A percentile compares a stretch with the other conserved stretches of the same genome.
These are phyloP conservation scores for Trichoderma cornu-damae DNA, from an alignment of 2,329 filamentous ascomycete genomes.

Conservation along the genomic window DNA sequence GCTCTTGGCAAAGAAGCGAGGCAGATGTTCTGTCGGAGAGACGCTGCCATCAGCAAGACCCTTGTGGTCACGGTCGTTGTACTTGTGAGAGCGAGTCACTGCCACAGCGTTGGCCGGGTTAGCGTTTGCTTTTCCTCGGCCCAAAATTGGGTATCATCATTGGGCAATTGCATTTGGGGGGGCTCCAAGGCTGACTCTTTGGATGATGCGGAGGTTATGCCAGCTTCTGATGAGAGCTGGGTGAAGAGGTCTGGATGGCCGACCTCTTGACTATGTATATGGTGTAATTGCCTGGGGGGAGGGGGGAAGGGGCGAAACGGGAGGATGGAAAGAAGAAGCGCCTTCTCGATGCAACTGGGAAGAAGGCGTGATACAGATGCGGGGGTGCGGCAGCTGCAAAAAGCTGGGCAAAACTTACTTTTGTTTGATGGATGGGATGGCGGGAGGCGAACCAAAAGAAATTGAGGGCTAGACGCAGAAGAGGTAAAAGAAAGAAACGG, in stretches of 20 bases:
- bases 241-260: neutral
- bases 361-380: conserved; percentile 7
- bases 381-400: conserved; percentile 8
- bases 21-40: conserved; percentile 65
- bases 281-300: neutral
- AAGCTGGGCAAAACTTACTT: conserved; percentile 19
- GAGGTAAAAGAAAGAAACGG: conserved; percentile 11
- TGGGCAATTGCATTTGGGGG: neutral
- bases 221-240: neutral
- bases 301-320: neutral
- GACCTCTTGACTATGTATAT: neutral
- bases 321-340: neutral
- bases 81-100: conserved; percentile 99
- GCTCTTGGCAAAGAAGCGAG: conserved; percentile 88
- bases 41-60: conserved; percentile 70
- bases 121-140: neutral
- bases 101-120: conserved; percentile 11
- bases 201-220: neutral
- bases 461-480: conserved; percentile 4
- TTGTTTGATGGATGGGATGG: conserved; percentile 18
- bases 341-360: neutral
- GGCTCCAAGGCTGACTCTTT: conserved; percentile 4
- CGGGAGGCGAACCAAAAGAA: conserved; percentile 13
- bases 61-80: conserved; percentile 86
- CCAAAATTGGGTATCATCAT: neutral